Evolutionary conservation across 2,329 filamentous ascomycete species (phyloP), one percentile per base, ranked within the genome.

Genomic region (Arthroderma sp.): DNA sequence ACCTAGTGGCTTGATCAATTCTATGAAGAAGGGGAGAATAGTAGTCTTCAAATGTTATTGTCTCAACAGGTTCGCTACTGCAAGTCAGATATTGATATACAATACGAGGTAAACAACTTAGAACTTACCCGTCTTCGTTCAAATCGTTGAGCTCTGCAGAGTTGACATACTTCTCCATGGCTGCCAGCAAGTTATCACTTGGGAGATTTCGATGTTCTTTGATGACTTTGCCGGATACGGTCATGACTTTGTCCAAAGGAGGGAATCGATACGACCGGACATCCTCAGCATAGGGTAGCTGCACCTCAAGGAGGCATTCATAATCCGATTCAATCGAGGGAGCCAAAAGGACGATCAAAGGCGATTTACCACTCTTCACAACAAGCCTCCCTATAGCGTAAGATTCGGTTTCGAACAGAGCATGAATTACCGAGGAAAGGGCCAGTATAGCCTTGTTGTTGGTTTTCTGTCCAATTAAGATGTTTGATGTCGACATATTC

Each of bases 141-240:
- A 71, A 74, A 6, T 73, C 81, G 55, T 81, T 52, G 2, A 98
- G 68, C 55, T 95, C 88, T 89, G 98, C 94, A 5, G 77, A 78
- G 59, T 96, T 86, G 5, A 98, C 86, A 53, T 89, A 96, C 50
- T 85, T 78, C 59, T 80, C 82, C 88, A 98, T 96, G 1, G 86
- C 82, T 40, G 81, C 68, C 44, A 77, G 73, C 27, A 98, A 71
- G 30, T 84, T 77, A 2, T 83, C 73, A 6, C 70, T 80, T 0
- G 91, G 91, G 1, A 98, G 70, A 48, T 93, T 80, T 32, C 85
- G 81, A 56, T 98, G 88, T 54, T 89, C 80, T 7, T 77, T 84
- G 40, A 95, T 68, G 6, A 76, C 74, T 51, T 85, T 83, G 1
- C 89, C 89, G 7, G 80, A 86, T n/a, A 93, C 74, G 0, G 88